phyloP scores from a whole-genome alignment of 768 basidiomycete genomes.

The Lentinula sp. region DNA sequence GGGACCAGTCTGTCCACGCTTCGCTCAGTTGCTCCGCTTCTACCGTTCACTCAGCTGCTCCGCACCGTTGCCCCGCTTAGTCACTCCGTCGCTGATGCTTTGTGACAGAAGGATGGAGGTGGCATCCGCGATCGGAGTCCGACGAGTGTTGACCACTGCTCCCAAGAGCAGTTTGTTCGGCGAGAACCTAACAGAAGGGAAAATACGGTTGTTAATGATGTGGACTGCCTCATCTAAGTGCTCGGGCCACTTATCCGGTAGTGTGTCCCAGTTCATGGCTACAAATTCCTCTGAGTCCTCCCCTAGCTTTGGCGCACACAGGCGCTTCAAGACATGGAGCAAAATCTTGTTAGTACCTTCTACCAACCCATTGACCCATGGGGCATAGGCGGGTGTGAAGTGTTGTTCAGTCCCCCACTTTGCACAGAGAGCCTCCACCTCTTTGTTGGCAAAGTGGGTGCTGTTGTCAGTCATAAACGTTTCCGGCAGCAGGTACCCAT shows the following conservation, averaged over 20 bases:
- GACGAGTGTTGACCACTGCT: neutral
- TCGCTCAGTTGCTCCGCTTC: too few species aligned
- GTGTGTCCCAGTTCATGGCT: neutral
- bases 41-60: too few species aligned
- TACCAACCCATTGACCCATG: too few species aligned
- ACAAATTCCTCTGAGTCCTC: neutral
- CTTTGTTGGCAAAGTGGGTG: slow-evolving; percentile 27
- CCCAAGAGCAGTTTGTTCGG: neutral
- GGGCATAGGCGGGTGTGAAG: too few species aligned
- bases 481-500: slow-evolving; percentile 18
- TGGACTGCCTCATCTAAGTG: neutral
- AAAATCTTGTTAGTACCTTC: slow-evolving; percentile 10
- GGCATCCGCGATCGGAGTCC: too few species aligned
- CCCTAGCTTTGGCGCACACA: slow-evolving; percentile 21
- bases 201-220: neutral
- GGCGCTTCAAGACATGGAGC: slow-evolving; percentile 15
- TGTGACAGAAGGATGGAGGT: too few species aligned
- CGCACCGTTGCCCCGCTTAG: too few species aligned
- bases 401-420: neutral
- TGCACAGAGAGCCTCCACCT: slow-evolving; percentile 21
- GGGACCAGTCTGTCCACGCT: too few species aligned
- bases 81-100: too few species aligned
- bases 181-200: neutral
- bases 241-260: neutral
- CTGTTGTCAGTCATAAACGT: slow-evolving; percentile 12